A percentile compares a stretch with the other conserved stretches of the same genome.
These are phyloP conservation scores for Aspergillus heteromorphus DNA, from an alignment of 495 filamentous ascomycete species.

Conservation along the genomic window DNA sequence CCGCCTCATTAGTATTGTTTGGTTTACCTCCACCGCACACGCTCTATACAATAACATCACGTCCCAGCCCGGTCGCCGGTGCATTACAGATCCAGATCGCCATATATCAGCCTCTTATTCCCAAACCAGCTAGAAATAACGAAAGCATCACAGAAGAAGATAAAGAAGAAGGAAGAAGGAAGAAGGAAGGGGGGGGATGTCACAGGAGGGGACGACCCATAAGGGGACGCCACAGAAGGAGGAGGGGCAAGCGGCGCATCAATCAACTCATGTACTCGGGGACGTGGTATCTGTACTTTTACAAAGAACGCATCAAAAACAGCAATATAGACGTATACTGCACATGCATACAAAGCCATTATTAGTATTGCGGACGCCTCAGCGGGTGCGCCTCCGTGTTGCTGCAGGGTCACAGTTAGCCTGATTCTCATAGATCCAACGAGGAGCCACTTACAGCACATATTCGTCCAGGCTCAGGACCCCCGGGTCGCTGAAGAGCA, in stretches of 20 bases:
- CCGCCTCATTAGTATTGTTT: neutral
- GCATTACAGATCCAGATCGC: neutral
- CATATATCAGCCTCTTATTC: slow-evolving; percentile 3
- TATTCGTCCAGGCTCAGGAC: slow-evolving; percentile 79
- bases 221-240: neutral
- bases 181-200: neutral
- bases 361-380: slow-evolving; percentile 33
- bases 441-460: slow-evolving; percentile 54
- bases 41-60: neutral
- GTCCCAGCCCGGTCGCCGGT: neutral
- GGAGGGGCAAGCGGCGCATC: neutral
- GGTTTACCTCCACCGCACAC: neutral
- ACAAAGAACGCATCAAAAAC: slow-evolving; percentile 10
- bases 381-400: slow-evolving; percentile 55
- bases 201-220: neutral
- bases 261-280: slow-evolving; percentile 4
- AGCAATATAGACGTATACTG: slow-evolving; percentile 1
- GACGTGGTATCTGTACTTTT: slow-evolving; percentile 16
- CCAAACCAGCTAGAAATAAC: slow-evolving; percentile 6
- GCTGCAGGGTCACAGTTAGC: slow-evolving; percentile 21
- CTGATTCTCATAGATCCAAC: neutral
- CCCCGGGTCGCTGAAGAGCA: slow-evolving; percentile 65
- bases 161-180: neutral
- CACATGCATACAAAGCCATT: slow-evolving; percentile 2
- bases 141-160: neutral